Base-by-base conservation (phyloP, 768 basidiomycete species). In the Macrolepiota dolichaula region DNA sequence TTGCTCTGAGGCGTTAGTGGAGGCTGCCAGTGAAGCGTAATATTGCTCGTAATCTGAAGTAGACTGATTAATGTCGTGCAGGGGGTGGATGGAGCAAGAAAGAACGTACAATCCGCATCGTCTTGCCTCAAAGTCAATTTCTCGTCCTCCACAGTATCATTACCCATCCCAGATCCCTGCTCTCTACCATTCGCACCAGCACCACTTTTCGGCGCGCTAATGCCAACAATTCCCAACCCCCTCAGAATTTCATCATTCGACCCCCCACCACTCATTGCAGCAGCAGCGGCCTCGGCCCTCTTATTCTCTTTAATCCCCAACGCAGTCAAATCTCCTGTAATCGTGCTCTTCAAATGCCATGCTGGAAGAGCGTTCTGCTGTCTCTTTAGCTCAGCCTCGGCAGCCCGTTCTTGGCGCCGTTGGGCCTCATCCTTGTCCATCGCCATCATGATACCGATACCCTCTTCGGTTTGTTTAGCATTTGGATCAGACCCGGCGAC, bases 261-360 rank as follows among this genome's bases (percentile, higher is more conserved):
- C 24, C 52, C 53, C 11, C 37, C 9, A 22, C 35, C 24, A 36
- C n/a, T 38, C 38, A 32, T 40, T 10, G 67, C 61, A 38, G 64
- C 61, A 60, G 62, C 66, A 62, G 66, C 67, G 51, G 66, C 68
- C 56, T 81, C 81, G 25, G 79, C 73, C 59, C 87, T 76, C n/a
- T 83, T 85, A 63, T 72, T 84, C 70, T 92, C 90, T 66, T 86
- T 84, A 60, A 91, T 82, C 19, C 94, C 94, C 42, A 96, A 79
- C 22, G 92, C 89, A 0, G 96, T 97, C 62, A 94, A 77, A 65
- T 96, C 91, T 9, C 95, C 94, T 3, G 94, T 88, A 63, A 99
- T 94, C 2, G 97, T 99, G 70, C 94, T 96, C 74, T 93, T 91
- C 66, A 95, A 82, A 77, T 97, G 93, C 97, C 97, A 99, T 12